Conservation (phyloP, 192 early-diverging fungal genomes). For the Linnemannia exigua region DNA sequence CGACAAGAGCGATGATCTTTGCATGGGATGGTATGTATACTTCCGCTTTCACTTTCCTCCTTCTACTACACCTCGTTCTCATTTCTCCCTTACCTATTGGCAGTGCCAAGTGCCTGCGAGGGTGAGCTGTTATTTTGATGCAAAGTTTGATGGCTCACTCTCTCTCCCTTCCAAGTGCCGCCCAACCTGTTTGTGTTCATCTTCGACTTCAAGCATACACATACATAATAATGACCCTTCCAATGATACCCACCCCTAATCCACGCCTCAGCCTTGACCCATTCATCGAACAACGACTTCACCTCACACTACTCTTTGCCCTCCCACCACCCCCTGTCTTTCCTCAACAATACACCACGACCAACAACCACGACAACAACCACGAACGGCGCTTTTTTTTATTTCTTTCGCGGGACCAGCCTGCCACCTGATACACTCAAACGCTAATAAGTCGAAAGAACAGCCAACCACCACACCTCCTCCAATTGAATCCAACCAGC, state of each 20-base stretch:
- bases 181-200: neutral
- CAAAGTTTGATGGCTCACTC: neutral
- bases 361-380: neutral
- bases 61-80: neutral
- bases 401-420: neutral
- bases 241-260: neutral
- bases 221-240: neutral
- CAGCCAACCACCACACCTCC: neutral
- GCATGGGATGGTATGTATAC: conserved; percentile 41
- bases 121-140: neutral
- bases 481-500: too few relatives aligned
- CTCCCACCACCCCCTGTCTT: neutral
- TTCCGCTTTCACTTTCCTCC: neutral
- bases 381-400: neutral
- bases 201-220: neutral
- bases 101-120: neutral
- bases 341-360: neutral
- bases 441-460: neutral
- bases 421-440: neutral
- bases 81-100: neutral
- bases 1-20: conserved; percentile 17
- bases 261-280: neutral
- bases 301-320: neutral
- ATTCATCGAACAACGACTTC: neutral
- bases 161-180: neutral